Percentiles rank a stretch among this genome's conserved stretches.
Conservation (phyloP, 2,329 filamentous ascomycete genomes). For the Colletotrichum endophyticum region DNA sequence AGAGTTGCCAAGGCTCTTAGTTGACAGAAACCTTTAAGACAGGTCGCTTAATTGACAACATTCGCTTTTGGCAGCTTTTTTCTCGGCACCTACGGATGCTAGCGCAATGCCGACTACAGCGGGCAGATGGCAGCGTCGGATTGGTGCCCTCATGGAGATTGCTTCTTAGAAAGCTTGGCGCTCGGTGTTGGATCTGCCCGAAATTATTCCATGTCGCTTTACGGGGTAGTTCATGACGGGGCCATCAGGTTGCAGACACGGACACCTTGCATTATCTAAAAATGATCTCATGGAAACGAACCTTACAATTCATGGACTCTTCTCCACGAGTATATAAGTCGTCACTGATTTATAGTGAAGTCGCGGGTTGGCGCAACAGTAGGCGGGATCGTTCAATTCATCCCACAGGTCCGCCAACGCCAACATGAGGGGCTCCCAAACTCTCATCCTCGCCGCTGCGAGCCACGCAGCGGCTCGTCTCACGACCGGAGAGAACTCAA, state of each 20-base stretch:
- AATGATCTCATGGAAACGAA: background rate
- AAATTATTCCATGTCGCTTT: background rate
- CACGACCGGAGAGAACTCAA: conserved; percentile 29
- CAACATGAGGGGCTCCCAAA: no score
- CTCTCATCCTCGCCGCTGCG: no score
- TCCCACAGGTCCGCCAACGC: no score
- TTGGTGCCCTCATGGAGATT: background rate
- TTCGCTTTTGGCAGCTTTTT: no score
- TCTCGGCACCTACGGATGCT: no score
- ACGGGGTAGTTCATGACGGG: background rate
- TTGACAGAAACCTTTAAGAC: no score
- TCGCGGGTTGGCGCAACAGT: no score
- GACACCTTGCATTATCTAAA: background rate
- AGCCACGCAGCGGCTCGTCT: background rate
- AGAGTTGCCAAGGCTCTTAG: no score
- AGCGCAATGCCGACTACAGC: no score
- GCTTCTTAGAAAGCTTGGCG: background rate
- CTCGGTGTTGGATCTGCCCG: background rate
- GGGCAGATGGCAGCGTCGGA: background rate
- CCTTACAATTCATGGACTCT: rapidly evolving
- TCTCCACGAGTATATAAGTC: background rate
- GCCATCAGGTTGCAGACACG: background rate
- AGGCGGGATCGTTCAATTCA: no score
- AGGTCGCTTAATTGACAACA: no score
- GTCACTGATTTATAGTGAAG: background rate